Conservation (phyloP, 2,329 filamentous ascomycete species). For the Capronia coronata region DNA sequence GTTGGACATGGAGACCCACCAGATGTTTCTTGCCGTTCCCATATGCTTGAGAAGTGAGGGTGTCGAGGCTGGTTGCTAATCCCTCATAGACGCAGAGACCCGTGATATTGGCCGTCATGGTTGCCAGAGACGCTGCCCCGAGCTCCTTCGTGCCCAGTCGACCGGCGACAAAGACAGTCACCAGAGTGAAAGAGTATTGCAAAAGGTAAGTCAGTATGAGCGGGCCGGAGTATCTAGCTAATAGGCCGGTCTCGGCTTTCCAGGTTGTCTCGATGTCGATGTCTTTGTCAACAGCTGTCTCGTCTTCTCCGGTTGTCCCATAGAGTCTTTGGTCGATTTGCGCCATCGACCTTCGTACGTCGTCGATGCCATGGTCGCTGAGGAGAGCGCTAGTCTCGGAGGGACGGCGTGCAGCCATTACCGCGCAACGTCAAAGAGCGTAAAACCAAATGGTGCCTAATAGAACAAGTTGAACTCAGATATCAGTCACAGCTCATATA, state of each 20-base stretch:
- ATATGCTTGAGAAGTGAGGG: conserved; percentile 78
- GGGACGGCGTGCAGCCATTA: conserved; percentile 20
- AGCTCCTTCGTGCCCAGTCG: conserved; percentile 59
- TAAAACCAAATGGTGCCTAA: neutral
- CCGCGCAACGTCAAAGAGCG: neutral
- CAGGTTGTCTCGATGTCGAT: conserved; percentile 23
- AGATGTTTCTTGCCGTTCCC: conserved; percentile 75
- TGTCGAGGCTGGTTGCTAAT: conserved; percentile 76
- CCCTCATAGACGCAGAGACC: conserved; percentile 67
- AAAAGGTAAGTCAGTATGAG: conserved; percentile 29
- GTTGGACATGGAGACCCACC: conserved; percentile 67
- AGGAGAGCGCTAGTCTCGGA: conserved; percentile 25
- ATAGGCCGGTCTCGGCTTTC: conserved; percentile 23
- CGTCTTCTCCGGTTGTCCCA: conserved; percentile 16
- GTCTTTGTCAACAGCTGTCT: conserved; percentile 8
- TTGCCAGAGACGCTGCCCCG: conserved; percentile 54
- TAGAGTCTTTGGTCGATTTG: conserved; percentile 18
- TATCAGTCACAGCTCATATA: neutral
- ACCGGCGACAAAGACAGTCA: conserved; percentile 64
- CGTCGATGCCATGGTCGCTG: conserved; percentile 23
- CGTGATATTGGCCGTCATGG: conserved; percentile 66
- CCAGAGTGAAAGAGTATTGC: conserved; percentile 53
- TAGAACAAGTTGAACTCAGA: neutral
- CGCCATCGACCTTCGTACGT: conserved; percentile 19
- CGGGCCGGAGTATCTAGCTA: conserved; percentile 25